A percentile compares a stretch with the other conserved stretches of the same genome.
These are phyloP conservation scores for Exidia glandulosa DNA, from an alignment of 768 basidiomycete genomes.

Conservation along the genomic window DNA sequence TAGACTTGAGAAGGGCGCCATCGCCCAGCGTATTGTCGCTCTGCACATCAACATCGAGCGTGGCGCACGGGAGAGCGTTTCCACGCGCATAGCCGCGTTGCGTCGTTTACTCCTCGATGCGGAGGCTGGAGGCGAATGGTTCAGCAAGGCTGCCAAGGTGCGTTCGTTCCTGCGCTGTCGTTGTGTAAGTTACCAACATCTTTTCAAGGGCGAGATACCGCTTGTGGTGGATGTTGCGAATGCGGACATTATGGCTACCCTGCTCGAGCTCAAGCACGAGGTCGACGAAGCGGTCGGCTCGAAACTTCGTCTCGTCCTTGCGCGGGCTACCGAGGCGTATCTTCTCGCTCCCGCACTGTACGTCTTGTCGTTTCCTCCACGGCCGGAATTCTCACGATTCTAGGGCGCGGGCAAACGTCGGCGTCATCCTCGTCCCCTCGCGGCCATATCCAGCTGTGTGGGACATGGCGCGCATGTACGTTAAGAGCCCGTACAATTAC, in stretches of 20 bases:
- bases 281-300: slow-evolving; percentile 34
- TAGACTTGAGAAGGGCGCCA: slow-evolving; percentile 42
- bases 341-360: slow-evolving; percentile 64
- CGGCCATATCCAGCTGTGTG: slow-evolving; percentile 64
- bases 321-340: slow-evolving; percentile 56
- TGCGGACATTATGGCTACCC: slow-evolving; percentile 57
- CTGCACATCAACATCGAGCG: slow-evolving; percentile 51
- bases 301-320: slow-evolving; percentile 37
- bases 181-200: not conserved
- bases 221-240: slow-evolving; percentile 52
- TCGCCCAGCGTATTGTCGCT: slow-evolving; percentile 49
- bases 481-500: not conserved
- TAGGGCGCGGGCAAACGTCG: slow-evolving; percentile 39
- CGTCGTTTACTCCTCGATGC: slow-evolving; percentile 37
- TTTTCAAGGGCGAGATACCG: slow-evolving; percentile 39
- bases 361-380: not conserved
- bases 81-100: slow-evolving; percentile 56
- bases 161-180: not conserved
- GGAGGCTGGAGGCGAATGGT: slow-evolving; percentile 25
- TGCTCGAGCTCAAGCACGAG: slow-evolving; percentile 55
- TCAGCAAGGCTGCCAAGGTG: slow-evolving; percentile 38
- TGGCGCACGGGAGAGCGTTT: slow-evolving; percentile 36
- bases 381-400: not conserved
- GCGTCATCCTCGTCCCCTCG: slow-evolving; percentile 56
- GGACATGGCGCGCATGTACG: slow-evolving; percentile 57